These are phyloP conservation scores for Aspergillus calidoustus DNA, from an alignment of 2,329 filamentous ascomycete species.

Conservation along the genomic window DNA sequence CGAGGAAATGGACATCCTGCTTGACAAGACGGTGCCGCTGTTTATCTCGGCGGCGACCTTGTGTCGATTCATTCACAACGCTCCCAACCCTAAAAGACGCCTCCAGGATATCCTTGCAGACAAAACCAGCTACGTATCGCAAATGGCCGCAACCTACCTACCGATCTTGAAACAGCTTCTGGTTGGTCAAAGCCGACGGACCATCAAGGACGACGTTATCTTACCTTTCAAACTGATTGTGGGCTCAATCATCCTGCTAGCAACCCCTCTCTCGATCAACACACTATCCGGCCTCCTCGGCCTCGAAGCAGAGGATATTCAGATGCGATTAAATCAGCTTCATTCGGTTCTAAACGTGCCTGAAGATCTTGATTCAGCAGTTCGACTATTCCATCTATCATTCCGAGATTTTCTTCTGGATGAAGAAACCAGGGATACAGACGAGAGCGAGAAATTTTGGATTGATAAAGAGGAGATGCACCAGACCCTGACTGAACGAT, in stretches of 20 bases:
- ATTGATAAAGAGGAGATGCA: neutral
- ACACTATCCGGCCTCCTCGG: slow-evolving; percentile 21
- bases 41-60: slow-evolving; percentile 18
- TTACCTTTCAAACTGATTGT: slow-evolving; percentile 24
- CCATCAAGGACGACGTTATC: neutral
- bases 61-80: slow-evolving; percentile 13
- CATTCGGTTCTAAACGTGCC: slow-evolving; percentile 28
- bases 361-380: slow-evolving; percentile 8
- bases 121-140: neutral
- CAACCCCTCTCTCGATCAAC: slow-evolving; percentile 27
- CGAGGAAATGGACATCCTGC: slow-evolving; percentile 6
- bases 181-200: neutral
- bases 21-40: slow-evolving; percentile 12
- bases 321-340: slow-evolving; percentile 18
- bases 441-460: neutral
- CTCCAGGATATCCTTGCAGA: neutral
- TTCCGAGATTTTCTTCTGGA: slow-evolving; percentile 41
- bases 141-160: slow-evolving; percentile 15
- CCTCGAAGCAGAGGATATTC: slow-evolving; percentile 17
- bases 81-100: slow-evolving; percentile 9
- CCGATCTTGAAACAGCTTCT: slow-evolving; percentile 14
- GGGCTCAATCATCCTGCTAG: slow-evolving; percentile 30
- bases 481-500: neutral
- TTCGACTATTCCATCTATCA: slow-evolving; percentile 31
- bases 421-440: slow-evolving; percentile 18